Evolutionary conservation across 2,329 filamentous ascomycete species (phyloP).

Genomic region (Peltaster fructicola): DNA sequence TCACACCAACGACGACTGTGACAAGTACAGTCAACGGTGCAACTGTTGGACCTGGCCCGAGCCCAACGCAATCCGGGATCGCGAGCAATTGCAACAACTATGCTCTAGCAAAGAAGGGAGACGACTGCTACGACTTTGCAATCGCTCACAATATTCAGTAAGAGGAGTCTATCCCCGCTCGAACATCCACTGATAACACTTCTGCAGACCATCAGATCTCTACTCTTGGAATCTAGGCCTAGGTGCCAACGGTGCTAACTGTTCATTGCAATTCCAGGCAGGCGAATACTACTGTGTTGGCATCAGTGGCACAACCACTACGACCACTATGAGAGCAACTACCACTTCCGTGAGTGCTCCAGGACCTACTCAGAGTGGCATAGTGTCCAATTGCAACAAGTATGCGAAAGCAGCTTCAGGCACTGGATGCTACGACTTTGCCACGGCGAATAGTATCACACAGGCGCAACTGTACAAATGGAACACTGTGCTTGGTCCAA

Average conservation of each 20-base stretch:
- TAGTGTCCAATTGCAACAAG: slow-evolving; percentile 12
- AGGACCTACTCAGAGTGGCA: slow-evolving; percentile 13
- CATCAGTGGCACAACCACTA: slow-evolving; percentile 4
- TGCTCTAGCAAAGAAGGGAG: slow-evolving; percentile 5
- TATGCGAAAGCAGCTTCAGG: slow-evolving; percentile 12
- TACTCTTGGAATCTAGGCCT: slow-evolving; percentile 7
- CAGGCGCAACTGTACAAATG: slow-evolving; percentile 14
- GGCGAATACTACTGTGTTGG: slow-evolving; percentile 6
- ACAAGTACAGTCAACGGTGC: too few species aligned
- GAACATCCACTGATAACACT: slow-evolving; percentile 2
- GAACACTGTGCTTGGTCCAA: slow-evolving; percentile 13
- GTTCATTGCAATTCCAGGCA: slow-evolving; percentile 5
- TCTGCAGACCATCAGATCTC: slow-evolving; percentile 3
- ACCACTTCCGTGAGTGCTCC: slow-evolving; percentile 8
- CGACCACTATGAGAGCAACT: slow-evolving; percentile 3
- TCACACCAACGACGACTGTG: too few species aligned
- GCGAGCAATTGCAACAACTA: slow-evolving; percentile 7
- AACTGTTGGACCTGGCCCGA: slow-evolving; percentile 1
- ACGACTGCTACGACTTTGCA: slow-evolving; percentile 5
- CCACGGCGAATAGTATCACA: slow-evolving; percentile 11
- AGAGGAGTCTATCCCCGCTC: slow-evolving; percentile 1
- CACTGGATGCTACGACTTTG: slow-evolving; percentile 13
- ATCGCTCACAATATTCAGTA: slow-evolving; percentile 1
- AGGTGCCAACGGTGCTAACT: slow-evolving; percentile 6
- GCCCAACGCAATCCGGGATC: slow-evolving; percentile 5